phyloP scores from a whole-genome alignment of 495 filamentous ascomycete genomes.

The Xylaria scruposa region DNA sequence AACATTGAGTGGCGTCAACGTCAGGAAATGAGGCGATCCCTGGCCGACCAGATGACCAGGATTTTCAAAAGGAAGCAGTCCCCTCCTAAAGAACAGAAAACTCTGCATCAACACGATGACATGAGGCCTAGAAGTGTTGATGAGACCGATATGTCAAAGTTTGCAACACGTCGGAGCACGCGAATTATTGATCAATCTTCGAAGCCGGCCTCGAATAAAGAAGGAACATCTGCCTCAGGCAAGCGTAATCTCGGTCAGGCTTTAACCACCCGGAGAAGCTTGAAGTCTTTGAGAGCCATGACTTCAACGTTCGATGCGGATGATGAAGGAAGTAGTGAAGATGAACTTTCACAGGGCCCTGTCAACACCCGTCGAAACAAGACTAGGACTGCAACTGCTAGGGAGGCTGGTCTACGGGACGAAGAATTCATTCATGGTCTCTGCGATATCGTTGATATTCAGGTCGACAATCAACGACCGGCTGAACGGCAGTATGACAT shows the following conservation, averaged over 20 bases:
- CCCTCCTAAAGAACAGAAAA: slow-evolving; percentile 53
- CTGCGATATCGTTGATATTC: slow-evolving; percentile 79
- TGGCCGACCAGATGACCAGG: slow-evolving; percentile 66
- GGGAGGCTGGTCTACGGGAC: slow-evolving; percentile 19
- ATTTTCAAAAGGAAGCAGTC: slow-evolving; percentile 67
- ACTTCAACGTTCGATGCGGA: slow-evolving; percentile 35
- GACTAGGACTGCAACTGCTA: slow-evolving; percentile 27
- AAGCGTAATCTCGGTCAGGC: slow-evolving; percentile 8
- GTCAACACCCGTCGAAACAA: slow-evolving; percentile 16
- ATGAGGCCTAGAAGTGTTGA: not conserved
- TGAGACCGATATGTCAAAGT: not conserved
- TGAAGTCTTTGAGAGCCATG: slow-evolving; percentile 29
- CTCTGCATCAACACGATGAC: slow-evolving; percentile 38
- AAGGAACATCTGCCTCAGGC: slow-evolving; percentile 26
- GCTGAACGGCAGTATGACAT: slow-evolving; percentile 75
- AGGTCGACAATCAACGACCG: slow-evolving; percentile 83
- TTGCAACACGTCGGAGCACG: slow-evolving; percentile 32
- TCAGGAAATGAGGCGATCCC: slow-evolving; percentile 72
- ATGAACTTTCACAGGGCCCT: slow-evolving; percentile 34
- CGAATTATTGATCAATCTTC: slow-evolving; percentile 35
- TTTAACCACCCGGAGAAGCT: slow-evolving; percentile 31
- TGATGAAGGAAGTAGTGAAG: slow-evolving; percentile 42
- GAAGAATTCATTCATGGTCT: slow-evolving; percentile 68
- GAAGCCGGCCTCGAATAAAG: slow-evolving; percentile 42
- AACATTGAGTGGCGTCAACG: slow-evolving; percentile 80